Evolutionary conservation across 2,329 filamentous ascomycete genomes (phyloP).

Genomic region (Aspergillus felis): DNA sequence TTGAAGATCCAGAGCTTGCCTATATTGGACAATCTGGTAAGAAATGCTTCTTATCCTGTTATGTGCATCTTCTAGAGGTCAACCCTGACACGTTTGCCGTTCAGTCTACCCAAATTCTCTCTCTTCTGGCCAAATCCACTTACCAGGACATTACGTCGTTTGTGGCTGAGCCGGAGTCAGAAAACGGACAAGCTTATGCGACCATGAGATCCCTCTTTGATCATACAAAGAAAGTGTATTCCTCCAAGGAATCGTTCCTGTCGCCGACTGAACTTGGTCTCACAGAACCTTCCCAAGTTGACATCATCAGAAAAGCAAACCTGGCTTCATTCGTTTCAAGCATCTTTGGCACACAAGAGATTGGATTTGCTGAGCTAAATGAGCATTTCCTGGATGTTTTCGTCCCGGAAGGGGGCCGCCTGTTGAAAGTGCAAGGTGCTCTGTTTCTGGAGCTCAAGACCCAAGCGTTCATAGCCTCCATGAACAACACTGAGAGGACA

Average conservation of each 20-base stretch:
- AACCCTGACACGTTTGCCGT: background rate
- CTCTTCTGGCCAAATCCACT: slow-evolving; percentile 53
- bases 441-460: slow-evolving; percentile 64
- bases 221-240: slow-evolving; percentile 60
- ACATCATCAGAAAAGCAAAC: slow-evolving; percentile 61
- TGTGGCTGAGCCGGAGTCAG: slow-evolving; percentile 52
- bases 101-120: slow-evolving; percentile 57
- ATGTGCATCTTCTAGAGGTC: background rate
- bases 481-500: slow-evolving; percentile 53
- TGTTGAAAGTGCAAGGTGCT: slow-evolving; percentile 58
- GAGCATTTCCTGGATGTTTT: slow-evolving; percentile 62
- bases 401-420: slow-evolving; percentile 54
- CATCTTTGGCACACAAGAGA: slow-evolving; percentile 61
- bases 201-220: slow-evolving; percentile 61
- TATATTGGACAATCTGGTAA: slow-evolving; percentile 58
- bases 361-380: slow-evolving; percentile 61
- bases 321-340: slow-evolving; percentile 62
- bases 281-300: slow-evolving; percentile 50
- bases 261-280: slow-evolving; percentile 52
- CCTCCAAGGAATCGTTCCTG: slow-evolving; percentile 53
- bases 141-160: slow-evolving; percentile 56
- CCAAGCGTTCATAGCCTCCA: slow-evolving; percentile 61
- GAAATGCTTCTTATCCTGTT: slow-evolving; percentile 12
- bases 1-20: slow-evolving; percentile 58
- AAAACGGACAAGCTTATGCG: slow-evolving; percentile 58